Percentiles rank a stretch among this genome's conserved stretches.
phyloP scores from a whole-genome alignment of 176 grass and related monocot genomes.

The Hsuehochloa calcarea region DNA sequence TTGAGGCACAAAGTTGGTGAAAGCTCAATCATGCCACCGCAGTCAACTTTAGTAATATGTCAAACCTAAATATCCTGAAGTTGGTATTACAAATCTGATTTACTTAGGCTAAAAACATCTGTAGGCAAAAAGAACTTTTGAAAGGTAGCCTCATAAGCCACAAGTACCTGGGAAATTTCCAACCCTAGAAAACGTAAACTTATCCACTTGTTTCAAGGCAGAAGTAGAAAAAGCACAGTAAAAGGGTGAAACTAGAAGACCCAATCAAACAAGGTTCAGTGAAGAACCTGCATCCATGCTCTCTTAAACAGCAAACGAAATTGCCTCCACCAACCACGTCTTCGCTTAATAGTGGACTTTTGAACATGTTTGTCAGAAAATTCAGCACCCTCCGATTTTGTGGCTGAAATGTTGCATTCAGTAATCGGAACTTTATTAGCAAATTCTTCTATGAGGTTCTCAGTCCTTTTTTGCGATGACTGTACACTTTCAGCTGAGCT shows the following conservation, averaged over 20 bases:
- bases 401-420: constrained; percentile 38
- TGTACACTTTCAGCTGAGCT: constrained; percentile 74
- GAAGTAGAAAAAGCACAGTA: neutral
- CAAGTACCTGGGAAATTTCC: neutral
- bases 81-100: neutral
- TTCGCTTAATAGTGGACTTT: constrained; percentile 54
- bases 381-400: constrained; percentile 24
- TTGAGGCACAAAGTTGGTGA: neutral
- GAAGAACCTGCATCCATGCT: constrained; percentile 94
- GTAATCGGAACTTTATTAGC: constrained; percentile 42
- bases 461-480: constrained; percentile 70
- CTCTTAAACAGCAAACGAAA: constrained; percentile 87
- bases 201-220: neutral
- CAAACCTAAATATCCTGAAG: neutral
- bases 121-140: neutral
- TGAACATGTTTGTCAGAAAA: constrained; percentile 43
- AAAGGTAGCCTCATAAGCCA: neutral
- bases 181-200: neutral
- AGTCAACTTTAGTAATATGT: neutral
- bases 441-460: constrained; percentile 79
- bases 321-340: constrained; percentile 73
- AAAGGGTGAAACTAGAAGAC: constrained; percentile 18
- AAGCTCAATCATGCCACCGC: neutral
- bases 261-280: constrained; percentile 8
- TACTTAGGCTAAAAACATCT: neutral